A percentile compares a stretch with the other conserved stretches of the same genome.
Conservation (phyloP, 1,284 basidiomycete species). For the Ustilago cynodontis region DNA sequence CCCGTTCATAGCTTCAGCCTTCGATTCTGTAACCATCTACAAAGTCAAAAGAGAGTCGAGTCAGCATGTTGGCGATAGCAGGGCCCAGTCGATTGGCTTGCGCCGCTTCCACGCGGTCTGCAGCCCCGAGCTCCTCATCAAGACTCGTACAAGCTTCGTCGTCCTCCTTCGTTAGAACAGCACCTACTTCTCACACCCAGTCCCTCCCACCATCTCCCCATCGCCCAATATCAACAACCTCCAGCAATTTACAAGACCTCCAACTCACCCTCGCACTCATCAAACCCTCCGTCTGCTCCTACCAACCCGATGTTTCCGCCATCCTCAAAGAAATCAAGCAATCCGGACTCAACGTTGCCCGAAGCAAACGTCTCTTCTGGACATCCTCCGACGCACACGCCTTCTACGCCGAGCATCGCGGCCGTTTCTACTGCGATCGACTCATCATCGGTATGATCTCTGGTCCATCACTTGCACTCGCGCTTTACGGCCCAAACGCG, state of each 20-base stretch:
- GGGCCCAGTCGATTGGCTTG: not conserved
- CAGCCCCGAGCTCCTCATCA: not conserved
- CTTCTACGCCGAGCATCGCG: constrained; percentile 67
- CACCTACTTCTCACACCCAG: not conserved
- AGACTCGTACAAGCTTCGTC: not conserved
- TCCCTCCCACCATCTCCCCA: not conserved
- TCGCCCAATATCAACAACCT: constrained; percentile 4
- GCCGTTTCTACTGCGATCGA: constrained; percentile 67
- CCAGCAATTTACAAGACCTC: constrained; percentile 2
- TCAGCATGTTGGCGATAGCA: constrained; percentile 9
- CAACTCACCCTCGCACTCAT: constrained; percentile 65
- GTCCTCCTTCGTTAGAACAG: not conserved
- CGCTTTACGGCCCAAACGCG: constrained; percentile 58
- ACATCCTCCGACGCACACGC: constrained; percentile 57
- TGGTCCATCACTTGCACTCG: constrained; percentile 62
- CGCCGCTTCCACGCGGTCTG: not conserved
- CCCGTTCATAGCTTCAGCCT: not conserved
- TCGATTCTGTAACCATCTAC: not conserved
- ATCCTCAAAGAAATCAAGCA: constrained; percentile 59
- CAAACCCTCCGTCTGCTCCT: constrained; percentile 65
- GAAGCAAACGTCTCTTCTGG: constrained; percentile 58
- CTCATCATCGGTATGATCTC: constrained; percentile 64
- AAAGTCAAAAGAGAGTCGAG: not conserved
- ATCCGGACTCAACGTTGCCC: constrained; percentile 44
- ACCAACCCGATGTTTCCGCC: constrained; percentile 58